Base-by-base conservation (phyloP, 169 alveolate genomes). In the Haemoproteus tartakovskyi region DNA sequence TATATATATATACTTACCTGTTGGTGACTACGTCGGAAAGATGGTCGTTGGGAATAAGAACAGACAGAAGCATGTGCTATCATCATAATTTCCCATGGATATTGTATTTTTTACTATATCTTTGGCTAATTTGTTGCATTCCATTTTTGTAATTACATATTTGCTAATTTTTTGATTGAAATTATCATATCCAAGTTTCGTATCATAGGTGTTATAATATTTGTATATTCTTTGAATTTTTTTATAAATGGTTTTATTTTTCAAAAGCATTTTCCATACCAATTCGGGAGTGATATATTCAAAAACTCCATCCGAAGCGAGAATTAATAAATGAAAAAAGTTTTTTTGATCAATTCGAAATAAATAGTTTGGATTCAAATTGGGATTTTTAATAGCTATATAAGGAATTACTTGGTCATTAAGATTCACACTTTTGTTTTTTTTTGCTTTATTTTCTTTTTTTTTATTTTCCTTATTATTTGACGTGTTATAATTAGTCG, bases 251-350 rank as follows among this genome's bases (percentile, higher is more conserved):
- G 61, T 29, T 67, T 67, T 67, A 46, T 67, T 52, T 24, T 67
- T 67, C 56, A 40, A 54, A 54, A 67, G 16, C 24, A 67, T 54
- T 36, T 67, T 52, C 30, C 51, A 54, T 8, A 67, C n/a, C 18
- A 52, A 27, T 6, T 9, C 38, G 21, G 82, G 82, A 33, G 40
- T 67, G 8, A 67, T 33, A 54, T 12, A 41, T 22, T 67, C 82
- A 47, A 67, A 67, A 21, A 67, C 74, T 14, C 82, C 82, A 46
- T 67, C 82, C 11, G 82, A 67, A 19, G 82, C 82, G 19, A 67
- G 51, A 22, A 67, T 27, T 57, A 67, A 16, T 36, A 67, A 41
- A 26, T 67, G 82, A 40, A 67, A 67, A 47, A 67, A 67, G 38
- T 67, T 52, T 22, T 57, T 67, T 27, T 47, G 29, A 24, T 67